Conservation (phyloP, 805 yeast genomes). For the Wickerhamomyces xylosicus region DNA sequence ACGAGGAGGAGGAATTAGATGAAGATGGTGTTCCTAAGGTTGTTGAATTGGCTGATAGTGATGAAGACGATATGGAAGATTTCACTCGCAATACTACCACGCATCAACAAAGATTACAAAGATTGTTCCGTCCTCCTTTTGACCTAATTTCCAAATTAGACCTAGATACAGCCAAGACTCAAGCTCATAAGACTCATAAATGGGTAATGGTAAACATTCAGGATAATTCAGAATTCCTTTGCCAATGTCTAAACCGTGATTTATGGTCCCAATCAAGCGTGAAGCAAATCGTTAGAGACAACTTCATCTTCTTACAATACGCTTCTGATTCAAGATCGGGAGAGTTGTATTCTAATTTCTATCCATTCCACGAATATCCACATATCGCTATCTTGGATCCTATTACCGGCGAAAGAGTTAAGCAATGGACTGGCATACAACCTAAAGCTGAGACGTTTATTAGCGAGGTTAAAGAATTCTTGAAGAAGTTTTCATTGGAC, state of each 20-base stretch:
- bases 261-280: constrained; percentile 72
- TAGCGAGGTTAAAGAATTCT: constrained; percentile 59
- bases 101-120: constrained; percentile 66
- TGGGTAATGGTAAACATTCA: constrained; percentile 90
- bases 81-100: constrained; percentile 21
- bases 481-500: constrained; percentile 52
- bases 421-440: constrained; percentile 69
- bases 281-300: constrained; percentile 50
- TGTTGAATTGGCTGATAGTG: constrained; percentile 24
- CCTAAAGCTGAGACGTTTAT: constrained; percentile 43
- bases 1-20: constrained; percentile 23
- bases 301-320: constrained; percentile 81
- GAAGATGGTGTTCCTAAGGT: constrained; percentile 25
- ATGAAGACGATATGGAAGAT: constrained; percentile 15
- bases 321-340: constrained; percentile 74
- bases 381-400: constrained; percentile 92
- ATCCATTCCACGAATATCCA: constrained; percentile 64
- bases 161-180: constrained; percentile 61
- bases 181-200: constrained; percentile 53
- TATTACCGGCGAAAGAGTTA: constrained; percentile 84
- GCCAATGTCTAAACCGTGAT: constrained; percentile 88
- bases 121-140: constrained; percentile 86
- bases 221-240: constrained; percentile 72
- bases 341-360: constrained; percentile 56
- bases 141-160: constrained; percentile 65